Conservation (phyloP, 768 basidiomycete species). For the Auriscalpium microsporum region DNA sequence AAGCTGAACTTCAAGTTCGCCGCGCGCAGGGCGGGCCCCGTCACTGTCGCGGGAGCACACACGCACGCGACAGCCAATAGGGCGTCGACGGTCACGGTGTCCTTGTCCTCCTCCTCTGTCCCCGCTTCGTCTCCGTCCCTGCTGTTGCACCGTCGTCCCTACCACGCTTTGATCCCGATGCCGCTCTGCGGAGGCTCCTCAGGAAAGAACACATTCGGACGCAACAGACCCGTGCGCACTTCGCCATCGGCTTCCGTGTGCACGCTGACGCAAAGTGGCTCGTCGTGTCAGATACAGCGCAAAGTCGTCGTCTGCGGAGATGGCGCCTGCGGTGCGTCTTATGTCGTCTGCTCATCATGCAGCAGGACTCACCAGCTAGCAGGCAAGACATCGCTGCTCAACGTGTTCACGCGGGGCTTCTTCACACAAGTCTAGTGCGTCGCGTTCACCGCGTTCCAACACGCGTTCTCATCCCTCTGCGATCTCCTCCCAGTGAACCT, state of each 20-base stretch:
- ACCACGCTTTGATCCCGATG: conserved; percentile 26
- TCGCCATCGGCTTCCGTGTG: background rate
- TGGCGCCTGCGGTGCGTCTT: conserved; percentile 77
- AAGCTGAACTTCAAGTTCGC: no score
- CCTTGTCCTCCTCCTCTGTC: background rate
- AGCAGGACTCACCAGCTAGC: conserved; percentile 6
- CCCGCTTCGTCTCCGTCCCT: background rate
- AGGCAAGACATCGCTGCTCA: conserved; percentile 81
- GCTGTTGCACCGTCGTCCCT: background rate
- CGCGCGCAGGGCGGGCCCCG: background rate
- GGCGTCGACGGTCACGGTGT: background rate
- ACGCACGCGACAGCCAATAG: background rate
- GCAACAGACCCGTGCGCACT: conserved; percentile 40
- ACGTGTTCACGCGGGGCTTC: conserved; percentile 85
- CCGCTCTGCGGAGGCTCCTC: conserved; percentile 46
- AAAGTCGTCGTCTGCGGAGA: conserved; percentile 92
- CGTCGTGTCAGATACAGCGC: conserved; percentile 33
- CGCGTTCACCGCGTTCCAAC: background rate
- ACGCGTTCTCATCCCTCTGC: background rate
- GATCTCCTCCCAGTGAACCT: conserved; percentile 50
- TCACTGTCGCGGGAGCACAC: background rate
- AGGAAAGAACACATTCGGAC: conserved; percentile 46
- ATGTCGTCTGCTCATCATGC: background rate
- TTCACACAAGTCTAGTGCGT: conserved; percentile 91
- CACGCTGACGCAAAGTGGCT: background rate